Evolutionary conservation across 108 stramenopile genomes (phyloP), one percentile per base, ranked within the genome.

Genomic region (Cylindrotheca fusiformis): DNA sequence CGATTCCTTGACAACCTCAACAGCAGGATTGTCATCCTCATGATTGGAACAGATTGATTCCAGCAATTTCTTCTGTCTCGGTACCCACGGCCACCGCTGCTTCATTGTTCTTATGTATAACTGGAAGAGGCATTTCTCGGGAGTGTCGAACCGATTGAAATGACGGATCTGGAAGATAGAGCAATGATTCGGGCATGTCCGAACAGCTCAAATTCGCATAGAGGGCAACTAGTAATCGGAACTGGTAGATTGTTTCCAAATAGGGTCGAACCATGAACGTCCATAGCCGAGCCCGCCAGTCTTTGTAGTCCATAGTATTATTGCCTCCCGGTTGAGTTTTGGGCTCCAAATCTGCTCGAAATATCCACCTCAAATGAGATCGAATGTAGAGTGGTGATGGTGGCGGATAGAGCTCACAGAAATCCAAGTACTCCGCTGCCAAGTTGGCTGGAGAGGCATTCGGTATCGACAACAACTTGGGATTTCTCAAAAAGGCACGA

Each of bases 291-390:
- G 75, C 70, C 49, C 75, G 64, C 69, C 77, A 76, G 48, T 78
- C 74, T 1, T 69, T 45, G 41, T 60, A 78, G 52, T 77, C 48
- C 0, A 30, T 28, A n/a, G n/a, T n/a, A 21, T 52, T 54, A 18
- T 65, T 52, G 45, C 73, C 67, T 2, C 54, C 36, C 28, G 64
- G 49, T 48, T 76, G 64, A 48, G 69, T 23, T 12, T 55, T 32
- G 28, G 78, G 78, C 30, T 79, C 74, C 47, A 84, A 60, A 6
- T 29, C 33, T 8, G 67, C n/a, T 18, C 83, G 75, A 59, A 81
- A 79, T n/a, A 84, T 76, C 83, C 83, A 84, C 0, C 80, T 68
- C 19, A 84, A 47, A 55, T 84, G 83, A 31, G 76, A 79, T 53
- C 70, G 80, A 47, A 84, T 79, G 45, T 76, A 81, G 44, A 84